Base-by-base conservation (phyloP, 768 basidiomycete genomes). In the Termitomyces sp. region DNA sequence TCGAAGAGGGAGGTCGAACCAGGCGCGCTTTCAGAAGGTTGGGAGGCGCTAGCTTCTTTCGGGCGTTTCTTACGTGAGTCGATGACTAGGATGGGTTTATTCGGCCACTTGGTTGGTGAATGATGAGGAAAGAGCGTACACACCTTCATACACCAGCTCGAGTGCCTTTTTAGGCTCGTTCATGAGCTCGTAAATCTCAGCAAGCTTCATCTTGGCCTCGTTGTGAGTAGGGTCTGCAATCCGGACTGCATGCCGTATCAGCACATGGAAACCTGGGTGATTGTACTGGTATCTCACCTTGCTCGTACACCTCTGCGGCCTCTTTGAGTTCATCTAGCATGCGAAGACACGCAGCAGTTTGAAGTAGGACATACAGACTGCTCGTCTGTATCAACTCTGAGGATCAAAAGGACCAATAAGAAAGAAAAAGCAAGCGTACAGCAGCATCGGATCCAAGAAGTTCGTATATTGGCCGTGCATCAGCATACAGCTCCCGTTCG, bases 121-220 rank as follows among this genome's bases (percentile, higher is more conserved):
- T 11, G 17, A 9, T 6, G 5, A n/a, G n/a, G n/a, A n/a, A n/a
- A n/a, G n/a, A 21, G n/a, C 35, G 10, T 9, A 44, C 72, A 5
- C 60, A 92, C 95, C 92, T 82, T 94, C 82, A 51, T 87, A 87
- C 14, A 95, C 89, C 0, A 97, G 73, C 7, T 90, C 86, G 0
- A 97, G 77, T 0, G 96, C 96, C 65, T 88, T 88, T 16, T 85
- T 77, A 1, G 89, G 85, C 60, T 94, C 84, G 43, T 89, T 85
- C 61, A 88, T 72, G 11, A 91, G 85, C 69, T 99, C 96, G 61
- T 93, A 92, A 14, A 95, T 83, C 61, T 91, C 91, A 0, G 95
- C 96, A 0, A 98, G 79, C 60, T 91, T 89, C 82, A 95, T 86
- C 69, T 93, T 94, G 27, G 87, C 88, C 29, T 95, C 90, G 63